Base-by-base conservation (phyloP, 2,329 filamentous ascomycete genomes). In the Arthrobotrys megalospora region DNA sequence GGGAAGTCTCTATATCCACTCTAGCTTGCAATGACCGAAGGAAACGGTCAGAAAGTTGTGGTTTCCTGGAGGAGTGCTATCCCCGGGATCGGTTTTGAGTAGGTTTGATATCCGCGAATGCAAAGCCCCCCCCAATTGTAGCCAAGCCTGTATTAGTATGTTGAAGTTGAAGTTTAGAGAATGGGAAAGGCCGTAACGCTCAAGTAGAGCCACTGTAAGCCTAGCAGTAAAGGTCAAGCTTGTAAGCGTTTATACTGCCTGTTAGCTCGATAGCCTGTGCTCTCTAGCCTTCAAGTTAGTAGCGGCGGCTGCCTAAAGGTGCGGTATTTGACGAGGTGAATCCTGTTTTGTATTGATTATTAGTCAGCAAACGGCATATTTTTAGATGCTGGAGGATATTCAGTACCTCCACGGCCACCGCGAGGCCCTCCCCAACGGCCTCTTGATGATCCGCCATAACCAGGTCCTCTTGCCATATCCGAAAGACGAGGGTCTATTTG, bases 401-500 rank as follows among this genome's bases (percentile, higher is more conserved):
- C 11, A 72, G 76, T 80, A 82, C 79, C 80, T 72, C 80, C 80
- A 78, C 90, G 89, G 81, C 91, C 90, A 82, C 91, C 89, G 84
- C 91, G 91, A 82, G 92, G 87, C 81, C 89, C 86, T 75, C 88
- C 85, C 82, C 89, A 90, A 83, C 91, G 90, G 83, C 89, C 91
- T 80, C 91, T 89, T 81, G 87, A 85, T 81, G 92, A 90, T 80
- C 91, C 92, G 76, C 93, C 93, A 73, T 93, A 93, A 80, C 94
- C 93, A 81, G 93, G 90, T 84, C 94, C 98, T 85, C 96, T 92
- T 82, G 90, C 91, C 96, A 99, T 98, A 88, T 99, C 96, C 80
- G 91, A 90, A 80, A 99, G 91, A 85, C 94, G 92, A 84, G 96
- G 96, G 83, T 98, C 96, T 85, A 99, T 94, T 86, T 96, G 92